These are phyloP conservation scores for Pseudopithomyces maydicus DNA, from an alignment of 2,329 filamentous ascomycete genomes.

Conservation along the genomic window DNA sequence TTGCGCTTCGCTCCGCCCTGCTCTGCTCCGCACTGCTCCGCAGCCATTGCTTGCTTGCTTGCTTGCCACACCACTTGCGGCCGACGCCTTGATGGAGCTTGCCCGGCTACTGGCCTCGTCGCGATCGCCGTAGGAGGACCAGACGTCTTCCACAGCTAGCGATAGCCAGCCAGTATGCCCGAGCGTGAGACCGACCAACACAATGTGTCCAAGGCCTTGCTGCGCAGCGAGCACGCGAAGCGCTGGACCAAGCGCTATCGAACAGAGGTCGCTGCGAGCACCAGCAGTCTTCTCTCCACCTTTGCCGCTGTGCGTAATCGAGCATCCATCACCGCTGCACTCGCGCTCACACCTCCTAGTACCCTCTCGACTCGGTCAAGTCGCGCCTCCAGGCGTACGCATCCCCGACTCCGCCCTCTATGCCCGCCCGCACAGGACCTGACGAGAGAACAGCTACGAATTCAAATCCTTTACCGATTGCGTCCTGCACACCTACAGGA, in stretches of 20 bases:
- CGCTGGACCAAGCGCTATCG: conserved; percentile 75
- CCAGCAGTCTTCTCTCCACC: conserved; percentile 78
- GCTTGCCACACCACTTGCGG: conserved; percentile 18
- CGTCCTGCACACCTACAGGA: conserved; percentile 72
- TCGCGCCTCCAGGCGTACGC: conserved; percentile 78
- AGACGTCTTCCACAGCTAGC: conserved; percentile 56
- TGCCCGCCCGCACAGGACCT: conserved; percentile 11
- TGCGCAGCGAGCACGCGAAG: conserved; percentile 51
- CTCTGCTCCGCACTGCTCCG: too few relatives aligned
- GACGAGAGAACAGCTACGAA: conserved; percentile 59
- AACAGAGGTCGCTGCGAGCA: conserved; percentile 78
- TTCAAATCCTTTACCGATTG: conserved; percentile 77
- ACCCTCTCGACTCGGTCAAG: conserved; percentile 87
- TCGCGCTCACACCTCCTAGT: conserved; percentile 50
- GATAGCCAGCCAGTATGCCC: conserved; percentile 53
- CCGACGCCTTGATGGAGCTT: conserved; percentile 59
- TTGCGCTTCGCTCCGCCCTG: too few relatives aligned
- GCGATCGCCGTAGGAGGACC: conserved; percentile 66
- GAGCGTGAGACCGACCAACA: conserved; percentile 33
- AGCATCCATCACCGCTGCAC: neutral
- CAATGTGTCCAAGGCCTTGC: conserved; percentile 37
- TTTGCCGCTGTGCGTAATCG: conserved; percentile 64
- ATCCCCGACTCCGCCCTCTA: neutral
- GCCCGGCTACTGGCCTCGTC: conserved; percentile 58
- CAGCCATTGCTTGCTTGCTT: too few relatives aligned